Evolutionary conservation across 306 rosid genomes (phyloP).

Genomic region (Glycine soja): DNA sequence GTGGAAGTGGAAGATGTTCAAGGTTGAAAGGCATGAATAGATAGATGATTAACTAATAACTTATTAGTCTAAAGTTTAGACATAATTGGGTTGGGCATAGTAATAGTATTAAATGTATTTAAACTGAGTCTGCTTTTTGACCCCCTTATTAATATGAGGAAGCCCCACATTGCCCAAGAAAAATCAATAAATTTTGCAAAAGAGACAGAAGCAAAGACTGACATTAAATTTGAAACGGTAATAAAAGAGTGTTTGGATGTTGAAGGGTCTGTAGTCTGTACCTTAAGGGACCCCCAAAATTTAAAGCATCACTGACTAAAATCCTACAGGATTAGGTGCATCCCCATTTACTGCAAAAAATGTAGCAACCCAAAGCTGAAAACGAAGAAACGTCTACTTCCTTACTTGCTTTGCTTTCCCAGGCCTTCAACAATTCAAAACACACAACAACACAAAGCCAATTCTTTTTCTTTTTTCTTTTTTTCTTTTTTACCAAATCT

Average conservation of each 20-base stretch:
- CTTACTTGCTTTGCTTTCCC: neutral
- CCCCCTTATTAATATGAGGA: constrained; percentile 37
- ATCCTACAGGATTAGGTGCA: constrained; percentile 57
- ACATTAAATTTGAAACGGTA: constrained; percentile 71
- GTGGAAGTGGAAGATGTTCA: neutral
- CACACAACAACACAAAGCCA: constrained; percentile 13
- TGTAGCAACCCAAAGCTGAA: constrained; percentile 43
- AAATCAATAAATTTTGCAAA: constrained; percentile 47
- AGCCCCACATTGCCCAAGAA: constrained; percentile 59
- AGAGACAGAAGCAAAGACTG: constrained; percentile 63
- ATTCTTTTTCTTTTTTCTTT: neutral
- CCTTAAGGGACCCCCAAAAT: constrained; percentile 59
- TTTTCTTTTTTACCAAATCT: constrained; percentile 24
- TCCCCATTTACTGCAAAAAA: constrained; percentile 53
- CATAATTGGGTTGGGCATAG: no score
- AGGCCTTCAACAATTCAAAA: constrained; percentile 45
- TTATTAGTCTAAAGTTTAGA: no score
- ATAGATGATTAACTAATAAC: no score
- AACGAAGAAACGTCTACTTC: constrained; percentile 43
- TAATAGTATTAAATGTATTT: no score
- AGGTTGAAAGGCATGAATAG: neutral
- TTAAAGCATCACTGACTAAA: constrained; percentile 65
- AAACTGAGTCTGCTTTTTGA: no score
- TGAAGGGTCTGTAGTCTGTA: constrained; percentile 61
- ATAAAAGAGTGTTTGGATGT: constrained; percentile 69